Percentiles rank a stretch among this genome's conserved stretches.
These are phyloP conservation scores for Gardenia jasminoides DNA, from an alignment of 257 asterid species.

Conservation along the genomic window DNA sequence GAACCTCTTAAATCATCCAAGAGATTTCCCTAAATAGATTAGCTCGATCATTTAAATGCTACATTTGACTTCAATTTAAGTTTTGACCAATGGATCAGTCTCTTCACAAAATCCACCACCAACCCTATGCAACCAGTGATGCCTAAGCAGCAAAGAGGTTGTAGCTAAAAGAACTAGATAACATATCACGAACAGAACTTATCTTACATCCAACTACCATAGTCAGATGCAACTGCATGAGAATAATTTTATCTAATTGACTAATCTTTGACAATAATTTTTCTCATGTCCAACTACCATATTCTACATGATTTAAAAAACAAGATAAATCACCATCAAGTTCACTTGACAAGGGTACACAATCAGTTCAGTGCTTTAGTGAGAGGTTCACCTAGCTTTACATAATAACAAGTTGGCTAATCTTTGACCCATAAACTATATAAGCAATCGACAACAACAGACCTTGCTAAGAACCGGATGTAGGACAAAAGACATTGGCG, in stretches of 20 bases:
- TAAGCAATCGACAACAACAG: slow-evolving; percentile 17
- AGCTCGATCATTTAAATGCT: not conserved
- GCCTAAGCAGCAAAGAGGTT: not conserved
- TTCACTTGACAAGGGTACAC: not conserved
- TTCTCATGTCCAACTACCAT: no score
- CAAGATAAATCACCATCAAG: not conserved
- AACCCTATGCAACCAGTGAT: not conserved
- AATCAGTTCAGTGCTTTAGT: not conserved
- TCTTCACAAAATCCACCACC: not conserved
- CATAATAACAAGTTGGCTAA: not conserved
- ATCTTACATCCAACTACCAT: not conserved
- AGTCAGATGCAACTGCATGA: not conserved
- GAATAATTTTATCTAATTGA: not conserved
- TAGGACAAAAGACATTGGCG: slow-evolving; percentile 88
- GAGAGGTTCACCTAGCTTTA: not conserved
- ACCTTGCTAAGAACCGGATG: slow-evolving; percentile 87
- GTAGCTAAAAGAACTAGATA: not conserved
- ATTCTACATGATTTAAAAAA: not conserved
- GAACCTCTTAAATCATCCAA: not conserved
- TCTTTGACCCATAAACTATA: not conserved
- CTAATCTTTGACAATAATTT: no score
- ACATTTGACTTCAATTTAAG: not conserved
- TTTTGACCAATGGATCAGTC: not conserved
- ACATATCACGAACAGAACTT: not conserved
- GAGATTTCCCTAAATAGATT: not conserved